phyloP scores from a whole-genome alignment of 768 basidiomycete genomes.

The Crassisporium funariophilum region DNA sequence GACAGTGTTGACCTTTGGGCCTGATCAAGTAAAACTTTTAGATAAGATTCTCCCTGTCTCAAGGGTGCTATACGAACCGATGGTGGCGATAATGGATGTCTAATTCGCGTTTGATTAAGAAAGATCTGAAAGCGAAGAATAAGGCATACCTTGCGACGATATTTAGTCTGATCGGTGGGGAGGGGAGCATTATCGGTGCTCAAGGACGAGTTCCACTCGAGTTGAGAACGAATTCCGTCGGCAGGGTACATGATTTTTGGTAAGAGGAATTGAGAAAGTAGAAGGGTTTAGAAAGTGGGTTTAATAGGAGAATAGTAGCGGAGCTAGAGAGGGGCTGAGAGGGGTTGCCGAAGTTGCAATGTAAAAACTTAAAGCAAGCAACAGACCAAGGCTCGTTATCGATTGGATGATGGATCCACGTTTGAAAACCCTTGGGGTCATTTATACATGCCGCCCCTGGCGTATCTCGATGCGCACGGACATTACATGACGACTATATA shows the following conservation, averaged over 20 bases:
- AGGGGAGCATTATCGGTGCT: slow-evolving; percentile 70
- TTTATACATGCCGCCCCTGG: slow-evolving; percentile 17
- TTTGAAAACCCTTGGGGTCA: slow-evolving; percentile 16
- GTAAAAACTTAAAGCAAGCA: slow-evolving; percentile 9
- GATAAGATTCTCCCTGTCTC: slow-evolving; percentile 5
- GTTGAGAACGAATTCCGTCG: slow-evolving; percentile 73
- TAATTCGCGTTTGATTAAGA: slow-evolving; percentile 33
- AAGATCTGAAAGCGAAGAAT: slow-evolving; percentile 10
- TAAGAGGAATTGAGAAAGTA: slow-evolving; percentile 23
- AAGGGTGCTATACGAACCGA: slow-evolving; percentile 55
- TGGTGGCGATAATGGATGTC: slow-evolving; percentile 99
- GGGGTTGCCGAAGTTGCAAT: slow-evolving; percentile 17
- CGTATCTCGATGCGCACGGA: slow-evolving; percentile 12
- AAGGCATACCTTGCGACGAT: slow-evolving; percentile 76
- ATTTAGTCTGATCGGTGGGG: slow-evolving; percentile 81
- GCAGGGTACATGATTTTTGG: slow-evolving; percentile 51
- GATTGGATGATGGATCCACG: slow-evolving; percentile 29
- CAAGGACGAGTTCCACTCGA: slow-evolving; percentile 91
- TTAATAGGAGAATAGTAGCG: slow-evolving; percentile 15
- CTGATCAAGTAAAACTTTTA: slow-evolving; percentile 38
- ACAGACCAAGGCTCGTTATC: slow-evolving; percentile 31
- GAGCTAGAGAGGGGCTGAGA: slow-evolving; percentile 25
- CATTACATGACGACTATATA: slow-evolving; percentile 4
- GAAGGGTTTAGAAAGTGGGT: slow-evolving; percentile 11
- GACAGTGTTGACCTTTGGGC: slow-evolving; percentile 91